Evolutionary conservation across 805 yeast genomes (phyloP).

Genomic region (Tetrapisispora fleetii): DNA sequence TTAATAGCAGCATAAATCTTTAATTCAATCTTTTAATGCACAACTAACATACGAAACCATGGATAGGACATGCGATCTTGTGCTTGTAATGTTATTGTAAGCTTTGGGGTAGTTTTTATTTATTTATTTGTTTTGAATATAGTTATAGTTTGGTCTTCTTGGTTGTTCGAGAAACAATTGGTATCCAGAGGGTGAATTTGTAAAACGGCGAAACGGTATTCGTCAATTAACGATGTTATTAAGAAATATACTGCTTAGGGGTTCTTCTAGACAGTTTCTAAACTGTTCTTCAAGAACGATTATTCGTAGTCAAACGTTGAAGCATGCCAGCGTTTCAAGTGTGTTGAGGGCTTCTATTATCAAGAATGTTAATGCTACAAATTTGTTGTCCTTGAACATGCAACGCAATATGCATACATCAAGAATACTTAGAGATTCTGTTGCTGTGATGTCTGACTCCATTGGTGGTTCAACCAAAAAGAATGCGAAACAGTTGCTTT

Average conservation of each 20-base stretch:
- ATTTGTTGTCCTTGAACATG: neutral
- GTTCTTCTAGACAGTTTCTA: neutral
- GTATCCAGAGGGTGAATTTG: neutral
- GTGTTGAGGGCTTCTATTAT: neutral
- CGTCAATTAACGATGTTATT: neutral
- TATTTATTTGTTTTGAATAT: neutral
- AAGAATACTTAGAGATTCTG: slow-evolving; percentile 7
- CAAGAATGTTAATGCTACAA: neutral
- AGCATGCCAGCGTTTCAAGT: neutral
- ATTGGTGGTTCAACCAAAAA: neutral
- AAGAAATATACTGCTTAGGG: neutral
- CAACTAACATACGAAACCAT: too few relatives aligned
- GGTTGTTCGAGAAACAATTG: neutral
- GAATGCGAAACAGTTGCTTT: slow-evolving; percentile 1
- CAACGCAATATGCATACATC: slow-evolving; percentile 9
- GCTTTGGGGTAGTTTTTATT: neutral
- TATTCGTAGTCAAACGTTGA: neutral
- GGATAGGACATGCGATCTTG: too few relatives aligned
- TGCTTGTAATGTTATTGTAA: too few relatives aligned
- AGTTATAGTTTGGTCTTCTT: too few relatives aligned
- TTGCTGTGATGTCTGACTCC: neutral
- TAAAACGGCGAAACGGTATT: too few relatives aligned
- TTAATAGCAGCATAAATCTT: too few relatives aligned
- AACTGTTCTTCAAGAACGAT: neutral
- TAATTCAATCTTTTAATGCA: too few relatives aligned